A percentile compares a stretch with the other conserved stretches of the same genome.
phyloP scores from a whole-genome alignment of 768 basidiomycete species.

The Strobilomyces dryophilus region DNA sequence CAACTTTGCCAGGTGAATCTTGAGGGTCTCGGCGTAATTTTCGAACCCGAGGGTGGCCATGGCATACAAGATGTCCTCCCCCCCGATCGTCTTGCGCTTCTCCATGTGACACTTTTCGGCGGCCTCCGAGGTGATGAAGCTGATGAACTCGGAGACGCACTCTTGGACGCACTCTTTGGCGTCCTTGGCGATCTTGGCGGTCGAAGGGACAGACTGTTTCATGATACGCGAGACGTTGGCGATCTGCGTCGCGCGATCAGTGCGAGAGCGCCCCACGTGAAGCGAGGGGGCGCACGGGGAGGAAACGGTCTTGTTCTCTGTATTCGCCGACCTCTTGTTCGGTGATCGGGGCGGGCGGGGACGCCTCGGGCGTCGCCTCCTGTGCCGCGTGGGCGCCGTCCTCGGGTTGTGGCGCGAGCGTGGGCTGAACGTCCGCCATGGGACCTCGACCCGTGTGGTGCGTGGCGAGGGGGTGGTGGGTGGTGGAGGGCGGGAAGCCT shows the following conservation, averaged over 20 bases:
- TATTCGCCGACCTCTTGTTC: conserved; percentile 94
- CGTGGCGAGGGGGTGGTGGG: background rate
- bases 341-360: conserved; percentile 70
- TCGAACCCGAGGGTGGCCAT: conserved; percentile 92
- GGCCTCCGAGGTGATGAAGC: conserved; percentile 96
- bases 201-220: conserved; percentile 85
- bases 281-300: conserved; percentile 54
- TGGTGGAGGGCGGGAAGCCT: background rate
- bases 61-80: conserved; percentile 96
- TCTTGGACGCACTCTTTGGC: conserved; percentile 99
- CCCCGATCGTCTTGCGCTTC: conserved; percentile 97
- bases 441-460: background rate
- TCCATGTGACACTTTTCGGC: conserved; percentile 92
- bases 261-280: background rate
- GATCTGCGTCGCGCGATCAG: conserved; percentile 46
- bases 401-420: conserved; percentile 38
- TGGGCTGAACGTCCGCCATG: conserved; percentile 33
- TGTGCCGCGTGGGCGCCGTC: conserved; percentile 31
- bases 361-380: conserved; percentile 39
- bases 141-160: conserved; percentile 97
- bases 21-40: conserved; percentile 88
- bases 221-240: conserved; percentile 98
- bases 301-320: conserved; percentile 90
- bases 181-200: conserved; percentile 96
- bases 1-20: conserved; percentile 89